Base-by-base conservation (phyloP, 2,329 filamentous ascomycete genomes). In the Xylaria sp. region DNA sequence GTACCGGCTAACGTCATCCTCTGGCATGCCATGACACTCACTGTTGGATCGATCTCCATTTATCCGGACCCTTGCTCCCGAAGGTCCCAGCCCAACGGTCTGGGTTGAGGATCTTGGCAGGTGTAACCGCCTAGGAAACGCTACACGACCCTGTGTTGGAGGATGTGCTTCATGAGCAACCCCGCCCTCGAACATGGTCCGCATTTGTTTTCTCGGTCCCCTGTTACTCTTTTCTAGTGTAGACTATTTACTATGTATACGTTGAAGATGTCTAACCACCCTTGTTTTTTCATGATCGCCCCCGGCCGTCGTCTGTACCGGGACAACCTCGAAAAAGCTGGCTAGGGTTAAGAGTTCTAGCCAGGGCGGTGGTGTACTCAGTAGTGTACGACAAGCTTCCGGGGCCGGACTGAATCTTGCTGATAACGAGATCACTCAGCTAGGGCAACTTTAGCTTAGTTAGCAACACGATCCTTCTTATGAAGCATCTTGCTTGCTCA, bases 51-150 rank as follows among this genome's bases (percentile, higher is more conserved):
- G 60, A 66, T 64, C 60, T 59, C 57, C 63, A 66, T 66, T 66
- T 66, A 66, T 64, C 64, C 62, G 61, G 19, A 62, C 62, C 64
- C 64, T 64, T 59, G 64, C 55, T 60, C 64, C 52, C 60, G 55
- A 58, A 15, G 31, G 48, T 51, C 64, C 62, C 64, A 64, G 58
- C 58, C 64, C 64, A 66, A 60, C 62, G 64, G 64, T 56, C 49
- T 60, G 62, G 64, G 64, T 64, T 60, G 38, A 58, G 35, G 9
- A 53, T 40, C 60, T 62, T 62, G 58, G 58, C 58, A 54, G 57
- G 51, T 59, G 57, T 59, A 66, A 60, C 61, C 46, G 56, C 51
- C 37, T 13, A 55, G 31, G 29, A 60, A 56, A 60, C 37, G 38
- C 25, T 43, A 52, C 37, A 53, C 33, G 51, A 25, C 27, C 49